phyloP scores from a whole-genome alignment of 1,284 basidiomycete species.

The Sporisorium exsertum region DNA sequence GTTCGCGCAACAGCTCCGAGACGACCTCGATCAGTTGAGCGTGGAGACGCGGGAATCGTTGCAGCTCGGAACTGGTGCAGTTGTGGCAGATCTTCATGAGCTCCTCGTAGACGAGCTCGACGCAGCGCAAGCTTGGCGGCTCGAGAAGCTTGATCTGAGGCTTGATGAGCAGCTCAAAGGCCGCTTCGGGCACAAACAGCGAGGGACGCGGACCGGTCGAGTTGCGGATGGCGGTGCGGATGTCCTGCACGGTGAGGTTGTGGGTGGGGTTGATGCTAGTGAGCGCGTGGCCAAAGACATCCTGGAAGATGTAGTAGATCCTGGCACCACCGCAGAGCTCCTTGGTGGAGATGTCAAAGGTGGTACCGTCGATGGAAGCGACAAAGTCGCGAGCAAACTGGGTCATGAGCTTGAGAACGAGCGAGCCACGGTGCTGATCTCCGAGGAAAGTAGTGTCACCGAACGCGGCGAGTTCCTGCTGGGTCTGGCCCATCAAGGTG shows the following conservation, averaged over 20 bases:
- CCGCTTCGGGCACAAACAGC: conserved; percentile 95
- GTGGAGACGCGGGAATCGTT: conserved; percentile 93
- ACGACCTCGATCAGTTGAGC: conserved; percentile 96
- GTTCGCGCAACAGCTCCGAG: conserved; percentile 92
- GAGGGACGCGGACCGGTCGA: conserved; percentile 96
- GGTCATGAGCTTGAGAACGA: conserved; percentile 85
- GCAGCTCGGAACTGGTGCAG: conserved; percentile 91
- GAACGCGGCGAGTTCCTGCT: conserved; percentile 96
- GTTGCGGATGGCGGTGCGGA: conserved; percentile 97
- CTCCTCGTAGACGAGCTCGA: conserved; percentile 98
- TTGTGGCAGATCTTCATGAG: conserved; percentile 99
- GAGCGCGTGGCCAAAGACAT: conserved; percentile 93
- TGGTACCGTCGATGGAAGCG: conserved; percentile 97
- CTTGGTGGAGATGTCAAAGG: conserved; percentile 95
- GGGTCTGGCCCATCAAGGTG: conserved; percentile 98
- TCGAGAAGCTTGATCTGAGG: conserved; percentile 98
- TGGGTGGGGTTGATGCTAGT: conserved; percentile 89
- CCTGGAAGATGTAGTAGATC: conserved; percentile 99
- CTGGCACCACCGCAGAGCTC: conserved; percentile 97
- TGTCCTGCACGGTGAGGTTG: conserved; percentile 92
- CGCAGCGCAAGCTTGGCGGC: conserved; percentile 91
- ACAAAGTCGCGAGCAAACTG: conserved; percentile 98
- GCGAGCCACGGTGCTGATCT: conserved; percentile 81
- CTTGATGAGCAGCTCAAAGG: conserved; percentile 96
- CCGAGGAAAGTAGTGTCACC: conserved; percentile 93